Base-by-base conservation (phyloP, 768 basidiomycete genomes). In the Xerocomellus intermedius region DNA sequence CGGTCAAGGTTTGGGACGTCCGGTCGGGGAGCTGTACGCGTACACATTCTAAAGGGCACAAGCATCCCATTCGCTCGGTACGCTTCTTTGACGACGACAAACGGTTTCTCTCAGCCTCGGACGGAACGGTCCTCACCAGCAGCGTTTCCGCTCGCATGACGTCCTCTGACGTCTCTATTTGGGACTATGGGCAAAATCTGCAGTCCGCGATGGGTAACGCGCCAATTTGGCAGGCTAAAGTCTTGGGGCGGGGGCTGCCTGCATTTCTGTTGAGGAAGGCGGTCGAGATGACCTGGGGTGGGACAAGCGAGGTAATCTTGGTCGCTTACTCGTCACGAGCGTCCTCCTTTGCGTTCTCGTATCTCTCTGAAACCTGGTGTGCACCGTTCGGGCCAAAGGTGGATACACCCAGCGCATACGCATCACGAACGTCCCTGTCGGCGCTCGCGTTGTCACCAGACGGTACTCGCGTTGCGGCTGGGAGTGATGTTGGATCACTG, bases 1-100 rank as follows among this genome's bases (percentile, higher is more conserved):
- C 59, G 1, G 50, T 66, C 35, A 64, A 62, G 21, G 26, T 66
- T 16, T 66, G 65, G 65, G 54, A 58, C 26, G 21, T 36, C 7
- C 30, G 5, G 12, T 48, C 63, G 4, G 63, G 63, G 17, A 41
- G 16, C 5, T 55, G 54, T 37, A 37, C 55, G 14, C 50, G 53
- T 5, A 55, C 58, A 17, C 13, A 53, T 16, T 42, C 55, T 7
- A 56, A 55, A 38, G 54, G 59, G 19, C 54, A 56, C 30, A 41
- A 50, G 21, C 19, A 33, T 2, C 5, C 3, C 4, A 16, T 60
- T 19, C 43, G 48, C 14, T 59, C 52, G n/a, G 52, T 59, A 28
- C 51, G 22, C 38, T 60, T 60, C 9, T 42, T 50, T 22, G 46
- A 50, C 35, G 49, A 58, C 32, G 49, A 59, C 36, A 47, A 33